A percentile compares a stretch with the other conserved stretches of the same genome.
Conservation (phyloP, 139 green algal species). For the Micromonas commoda region DNA sequence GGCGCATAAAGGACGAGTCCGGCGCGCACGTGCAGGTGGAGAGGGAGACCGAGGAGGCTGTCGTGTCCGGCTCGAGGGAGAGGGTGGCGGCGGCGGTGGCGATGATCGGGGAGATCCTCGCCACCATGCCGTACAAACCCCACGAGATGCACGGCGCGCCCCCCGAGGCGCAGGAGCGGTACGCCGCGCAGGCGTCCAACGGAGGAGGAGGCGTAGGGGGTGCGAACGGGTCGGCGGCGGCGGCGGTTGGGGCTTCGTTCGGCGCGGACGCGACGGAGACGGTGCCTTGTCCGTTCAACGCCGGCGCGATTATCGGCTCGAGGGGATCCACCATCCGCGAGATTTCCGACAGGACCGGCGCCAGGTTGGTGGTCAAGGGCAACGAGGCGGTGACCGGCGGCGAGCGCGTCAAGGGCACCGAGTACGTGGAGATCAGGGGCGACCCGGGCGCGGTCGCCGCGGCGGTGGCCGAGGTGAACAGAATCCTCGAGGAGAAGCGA, state of each 20-base stretch:
- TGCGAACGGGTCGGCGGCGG: neutral
- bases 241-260: no score
- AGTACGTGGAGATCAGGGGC: no score
- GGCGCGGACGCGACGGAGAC: neutral
- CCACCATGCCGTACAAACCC: neutral
- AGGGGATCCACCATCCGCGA: neutral
- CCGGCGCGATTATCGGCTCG: conserved; percentile 1
- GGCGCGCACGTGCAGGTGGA: neutral
- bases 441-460: no score
- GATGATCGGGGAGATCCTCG: neutral
- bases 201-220: no score
- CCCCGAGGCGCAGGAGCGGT: no score
- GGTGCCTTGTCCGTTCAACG: neutral
- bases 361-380: neutral
- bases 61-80: neutral
- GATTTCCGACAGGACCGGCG: neutral
- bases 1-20: conserved; percentile 2
- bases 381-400: no score
- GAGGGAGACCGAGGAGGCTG: neutral
- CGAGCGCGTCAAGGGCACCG: no score
- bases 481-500: no score
- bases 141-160: no score
- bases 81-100: neutral
- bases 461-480: no score
- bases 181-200: no score